Evolutionary conservation across 2,329 filamentous ascomycete genomes (phyloP), one percentile per base, ranked within the genome.

Genomic region (Aureobasidium musti): DNA sequence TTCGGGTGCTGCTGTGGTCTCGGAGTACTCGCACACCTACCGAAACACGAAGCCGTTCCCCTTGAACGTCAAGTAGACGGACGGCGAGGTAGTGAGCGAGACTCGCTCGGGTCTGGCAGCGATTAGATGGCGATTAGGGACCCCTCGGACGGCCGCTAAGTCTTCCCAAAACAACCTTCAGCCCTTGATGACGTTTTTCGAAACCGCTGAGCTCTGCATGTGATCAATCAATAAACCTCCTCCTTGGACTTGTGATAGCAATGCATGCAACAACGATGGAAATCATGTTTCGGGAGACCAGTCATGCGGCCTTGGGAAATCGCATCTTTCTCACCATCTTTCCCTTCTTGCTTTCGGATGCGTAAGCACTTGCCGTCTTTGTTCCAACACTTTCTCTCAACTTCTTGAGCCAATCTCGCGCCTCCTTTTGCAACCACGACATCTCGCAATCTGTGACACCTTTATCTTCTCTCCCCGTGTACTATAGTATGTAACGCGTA

Each of bases 271-370:
- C 7, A 45, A 59, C 37, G 37, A 59, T 56, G 17, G 53, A 28
- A 17, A 21, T 21, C 56, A 59, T 41, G 41, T 47, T 28, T 61
- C 41, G 26, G 8, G 4, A 14, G 11, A 19, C 11, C 41, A 21
- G 28, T 61, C 57, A 35, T 49, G 57, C 33, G 43, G 7, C 19
- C 19, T 21, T 21, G 30, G 57, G 43, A 37, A 45, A 33, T 59
- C 45, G 54, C 30, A 30, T 61, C n/a, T 35, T 49, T 47, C 57
- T n/a, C 57, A 33, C 57, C 57, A 61, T 61, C 57, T 61, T 60
- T 49, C 28, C 39, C 19, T 45, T 59, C 21, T 39, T 33, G 53
- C 11, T 39, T 23, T 14, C 19, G 28, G 28, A 35, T 61, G 43
- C 57, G 57, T 61, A 61, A 61, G 23, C 57, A 47, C 28, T 21